Conservation (phyloP, 73 alveolate genomes). For the Diophrys appendiculata region DNA sequence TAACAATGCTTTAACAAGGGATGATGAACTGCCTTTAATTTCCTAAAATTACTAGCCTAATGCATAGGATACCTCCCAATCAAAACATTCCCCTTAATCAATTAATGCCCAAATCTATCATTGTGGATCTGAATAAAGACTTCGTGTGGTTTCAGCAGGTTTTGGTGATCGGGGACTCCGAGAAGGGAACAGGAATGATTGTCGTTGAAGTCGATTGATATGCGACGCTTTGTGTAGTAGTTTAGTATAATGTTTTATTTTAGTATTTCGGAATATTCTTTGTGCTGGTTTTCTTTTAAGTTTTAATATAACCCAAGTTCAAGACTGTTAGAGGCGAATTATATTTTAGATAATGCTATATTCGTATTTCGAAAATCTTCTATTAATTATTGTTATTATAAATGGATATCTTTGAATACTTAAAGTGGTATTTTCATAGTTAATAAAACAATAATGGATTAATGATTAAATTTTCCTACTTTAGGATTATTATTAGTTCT, state of each 20-base stretch:
- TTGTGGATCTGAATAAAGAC: not conserved
- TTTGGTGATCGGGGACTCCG: not conserved
- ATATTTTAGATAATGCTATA: too few relatives aligned
- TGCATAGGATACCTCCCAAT: not conserved
- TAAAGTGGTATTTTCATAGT: not conserved
- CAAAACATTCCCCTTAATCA: not conserved
- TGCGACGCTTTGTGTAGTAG: too few relatives aligned
- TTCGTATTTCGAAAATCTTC: too few relatives aligned
- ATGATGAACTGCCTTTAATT: not conserved
- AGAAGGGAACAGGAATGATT: not conserved
- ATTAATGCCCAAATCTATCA: not conserved
- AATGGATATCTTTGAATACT: not conserved
- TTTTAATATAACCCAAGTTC: not conserved
- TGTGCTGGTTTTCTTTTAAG: not conserved
- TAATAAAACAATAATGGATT: not conserved
- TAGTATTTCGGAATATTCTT: not conserved
- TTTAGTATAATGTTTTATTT: too few relatives aligned
- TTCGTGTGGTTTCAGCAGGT: not conserved
- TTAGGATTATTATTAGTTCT: not conserved
- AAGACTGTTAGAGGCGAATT: too few relatives aligned
- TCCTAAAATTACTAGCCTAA: not conserved
- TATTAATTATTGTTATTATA: too few relatives aligned
- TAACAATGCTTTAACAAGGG: not conserved
- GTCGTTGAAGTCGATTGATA: too few relatives aligned
- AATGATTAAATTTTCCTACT: not conserved